phyloP scores from a whole-genome alignment of 1,139 yeast genomes.

The Nakaseomyces uthaithaninus region DNA sequence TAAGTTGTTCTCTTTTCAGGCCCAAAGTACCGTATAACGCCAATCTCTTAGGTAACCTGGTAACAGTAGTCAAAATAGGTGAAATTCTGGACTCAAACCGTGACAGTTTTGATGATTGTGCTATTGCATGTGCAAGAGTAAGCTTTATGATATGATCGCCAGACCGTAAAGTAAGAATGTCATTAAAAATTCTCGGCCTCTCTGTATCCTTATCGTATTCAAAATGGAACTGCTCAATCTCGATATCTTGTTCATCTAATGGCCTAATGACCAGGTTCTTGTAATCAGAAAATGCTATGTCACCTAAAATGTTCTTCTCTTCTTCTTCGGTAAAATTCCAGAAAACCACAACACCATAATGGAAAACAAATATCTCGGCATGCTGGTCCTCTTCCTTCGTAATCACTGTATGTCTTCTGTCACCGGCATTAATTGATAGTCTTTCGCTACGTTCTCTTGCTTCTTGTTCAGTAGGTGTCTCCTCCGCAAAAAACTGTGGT shows the following conservation, averaged over 20 bases:
- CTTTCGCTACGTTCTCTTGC: conserved; percentile 4
- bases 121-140: conserved; percentile 93
- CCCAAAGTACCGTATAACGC: conserved; percentile 88
- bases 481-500: conserved; percentile 52
- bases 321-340: conserved; percentile 94
- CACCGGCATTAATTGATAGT: conserved; percentile 6
- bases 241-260: conserved; percentile 81
- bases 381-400: conserved; percentile 41
- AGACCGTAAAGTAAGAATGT: conserved; percentile 81
- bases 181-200: conserved; percentile 87
- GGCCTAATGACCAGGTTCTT: conserved; percentile 57
- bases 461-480: conserved; percentile 15
- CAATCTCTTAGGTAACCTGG: conserved; percentile 77
- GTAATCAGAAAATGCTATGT: conserved; percentile 55
- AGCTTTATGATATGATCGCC: conserved; percentile 90
- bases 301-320: conserved; percentile 89
- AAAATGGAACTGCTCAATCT: conserved; percentile 90
- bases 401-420: conserved; percentile 8
- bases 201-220: conserved; percentile 76
- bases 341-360: conserved; percentile 90
- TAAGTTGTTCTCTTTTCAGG: conserved; percentile 63
- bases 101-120: conserved; percentile 88
- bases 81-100: conserved; percentile 90
- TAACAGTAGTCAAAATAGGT: conserved; percentile 70
- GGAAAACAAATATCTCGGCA: conserved; percentile 85